Base-by-base conservation (phyloP, 139 green algal species). In the Micractinium sp. region DNA sequence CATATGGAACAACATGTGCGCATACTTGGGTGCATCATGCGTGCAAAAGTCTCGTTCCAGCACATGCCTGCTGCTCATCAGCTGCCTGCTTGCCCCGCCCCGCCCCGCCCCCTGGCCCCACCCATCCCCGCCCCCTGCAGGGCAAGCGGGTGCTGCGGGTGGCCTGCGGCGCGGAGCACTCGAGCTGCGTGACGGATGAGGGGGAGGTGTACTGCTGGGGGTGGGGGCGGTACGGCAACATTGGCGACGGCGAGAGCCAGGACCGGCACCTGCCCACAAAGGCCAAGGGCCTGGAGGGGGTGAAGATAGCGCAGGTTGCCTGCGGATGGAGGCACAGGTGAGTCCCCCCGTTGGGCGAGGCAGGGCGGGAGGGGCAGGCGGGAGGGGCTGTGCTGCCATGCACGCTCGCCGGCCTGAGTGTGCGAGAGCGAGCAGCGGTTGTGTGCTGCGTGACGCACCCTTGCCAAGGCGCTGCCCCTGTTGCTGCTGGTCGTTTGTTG, bases 321-420 rank as follows among this genome's bases (percentile, higher is more conserved):
- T 98, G 95, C 87, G 97, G 97, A 27, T 99, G 97, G 97, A 89
- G 97, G 71, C 97, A 99, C 91, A 96, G 83, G 83, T 87, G 83
- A 0, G 82, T 29, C 2, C 38, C 14, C 73, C n/a, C n/a, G n/a
- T n/a, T n/a, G n/a, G n/a, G n/a, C n/a, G n/a, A n/a, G n/a, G n/a
- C n/a, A n/a, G n/a, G n/a, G n/a, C n/a, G n/a, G 36, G 35, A 19
- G 36, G 75, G 20, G 75, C 47, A 16, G 47, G 47, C 47, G 9
- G 9, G 7, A 56, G 47, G 47, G 47, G 47, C 47, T 56, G 47
- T n/a, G n/a, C n/a, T n/a, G n/a, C n/a, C n/a, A n/a, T n/a, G n/a
- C n/a, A n/a, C n/a, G n/a, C n/a, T n/a, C n/a, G n/a, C n/a, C n/a
- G n/a, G n/a, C n/a, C n/a, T n/a, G n/a, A n/a, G n/a, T n/a, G n/a